phyloP scores from a whole-genome alignment of 116 monocot species.

The Papilionanthe hybrid region DNA sequence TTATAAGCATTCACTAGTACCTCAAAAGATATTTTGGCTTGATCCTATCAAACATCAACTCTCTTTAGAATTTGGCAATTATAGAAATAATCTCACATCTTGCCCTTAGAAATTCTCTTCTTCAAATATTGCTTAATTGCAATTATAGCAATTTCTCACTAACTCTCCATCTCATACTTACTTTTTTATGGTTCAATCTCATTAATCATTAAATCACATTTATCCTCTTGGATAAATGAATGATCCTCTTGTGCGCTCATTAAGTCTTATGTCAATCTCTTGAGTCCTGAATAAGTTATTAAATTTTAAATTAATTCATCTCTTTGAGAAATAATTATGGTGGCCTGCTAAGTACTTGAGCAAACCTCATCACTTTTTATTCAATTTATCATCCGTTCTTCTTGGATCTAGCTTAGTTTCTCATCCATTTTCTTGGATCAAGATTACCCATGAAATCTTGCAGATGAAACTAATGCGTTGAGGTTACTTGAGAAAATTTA shows the following conservation, averaged over 20 bases:
- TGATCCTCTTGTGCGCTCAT: neutral
- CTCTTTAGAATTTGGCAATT: neutral
- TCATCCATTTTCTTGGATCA: too few species aligned
- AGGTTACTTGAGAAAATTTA: too few species aligned
- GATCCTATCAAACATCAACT: neutral
- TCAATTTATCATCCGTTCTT: too few species aligned
- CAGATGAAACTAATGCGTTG: too few species aligned
- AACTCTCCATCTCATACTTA: neutral
- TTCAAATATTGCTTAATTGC: neutral
- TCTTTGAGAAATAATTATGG: too few species aligned
- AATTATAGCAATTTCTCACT: neutral
- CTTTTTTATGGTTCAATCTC: neutral
- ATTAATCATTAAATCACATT: neutral
- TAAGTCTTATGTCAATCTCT: neutral
- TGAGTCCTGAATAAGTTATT: neutral
- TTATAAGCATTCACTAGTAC: neutral
- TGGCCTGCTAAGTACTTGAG: too few species aligned
- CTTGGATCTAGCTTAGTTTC: too few species aligned
- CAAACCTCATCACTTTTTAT: too few species aligned
- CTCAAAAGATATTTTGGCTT: neutral
- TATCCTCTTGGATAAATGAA: neutral
- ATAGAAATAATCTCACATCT: neutral
- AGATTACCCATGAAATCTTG: too few species aligned
- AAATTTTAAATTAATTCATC: too few species aligned
- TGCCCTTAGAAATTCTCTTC: neutral